Base-by-base conservation (phyloP, 768 basidiomycete species). In the Phaeolepiota aurea region DNA sequence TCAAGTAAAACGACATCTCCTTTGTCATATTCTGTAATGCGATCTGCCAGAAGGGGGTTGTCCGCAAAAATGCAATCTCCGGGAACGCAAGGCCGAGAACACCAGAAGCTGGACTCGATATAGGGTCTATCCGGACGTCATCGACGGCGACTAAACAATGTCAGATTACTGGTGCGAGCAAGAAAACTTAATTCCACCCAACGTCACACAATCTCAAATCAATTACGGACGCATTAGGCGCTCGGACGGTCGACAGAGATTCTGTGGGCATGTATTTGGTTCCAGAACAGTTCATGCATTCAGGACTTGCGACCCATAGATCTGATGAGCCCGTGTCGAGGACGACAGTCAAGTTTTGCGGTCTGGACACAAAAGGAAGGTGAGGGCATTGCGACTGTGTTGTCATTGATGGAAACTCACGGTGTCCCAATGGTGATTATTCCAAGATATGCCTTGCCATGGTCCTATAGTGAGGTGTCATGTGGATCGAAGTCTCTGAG, bases 281-380 rank as follows among this genome's bases (percentile, higher is more conserved):
- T 63, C 14, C 40, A 11, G 47, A 42, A 47, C 82, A 87, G 41
- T 43, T 47, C 10, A 3, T 15, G 52, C 76, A 90, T 16, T 52
- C 36, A 0, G 61, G 55, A 12, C 70, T 68, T 0, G 82, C 79
- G 4, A 99, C 71, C 93, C 92, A 99, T 3, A 97, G 65, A 59
- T 97, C 94, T 15, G 79, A 79, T 0, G 85, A 89, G 12, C 91
- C 91, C 0, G 94, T 97, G 58, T 97, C 94, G 22, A 97, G 74
- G 40, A 96, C 78, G 41, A 96, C 68, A 41, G 79, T 68, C 53
- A 96, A 83, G 2, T 63, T 32, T 56, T 91, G 88, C 0, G 79
- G 57, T 11, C 80, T 83, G 46, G 28, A 22, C 35, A 41, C 32
- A 16, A 20, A 25, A 11, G 18, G 41, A 23, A n/a, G n/a, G n/a